phyloP scores from a whole-genome alignment of 805 yeast genomes.

The Saccharomycopsis amapae region DNA sequence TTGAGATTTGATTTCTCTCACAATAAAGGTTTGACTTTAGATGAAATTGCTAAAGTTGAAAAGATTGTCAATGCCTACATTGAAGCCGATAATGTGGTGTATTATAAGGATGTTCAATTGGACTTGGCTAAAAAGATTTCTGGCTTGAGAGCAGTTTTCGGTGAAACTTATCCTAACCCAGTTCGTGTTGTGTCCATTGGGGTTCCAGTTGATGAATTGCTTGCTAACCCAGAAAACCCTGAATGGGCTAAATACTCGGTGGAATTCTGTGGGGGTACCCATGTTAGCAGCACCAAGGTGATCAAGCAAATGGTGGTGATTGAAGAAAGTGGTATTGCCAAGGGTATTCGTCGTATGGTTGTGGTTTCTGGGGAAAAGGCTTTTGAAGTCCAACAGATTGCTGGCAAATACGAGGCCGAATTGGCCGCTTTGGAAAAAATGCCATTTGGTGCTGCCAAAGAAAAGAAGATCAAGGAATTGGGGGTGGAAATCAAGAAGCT shows the following conservation, averaged over 20 bases:
- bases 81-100: conserved; percentile 64
- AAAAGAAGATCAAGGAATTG: conserved; percentile 70
- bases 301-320: conserved; percentile 83
- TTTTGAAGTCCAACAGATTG: conserved; percentile 79
- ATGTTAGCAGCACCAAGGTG: conserved; percentile 85
- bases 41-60: conserved; percentile 74
- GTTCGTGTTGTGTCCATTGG: conserved; percentile 98
- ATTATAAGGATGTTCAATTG: conserved; percentile 75
- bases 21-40: conserved; percentile 70
- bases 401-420: conserved; percentile 57
- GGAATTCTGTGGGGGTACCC: conserved; percentile 99
- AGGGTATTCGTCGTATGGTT: conserved; percentile 96
- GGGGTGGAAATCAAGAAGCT: conserved; percentile 81
- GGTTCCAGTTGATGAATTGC: conserved; percentile 73
- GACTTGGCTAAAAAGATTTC: conserved; percentile 62
- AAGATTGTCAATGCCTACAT: conserved; percentile 63
- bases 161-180: conserved; percentile 98
- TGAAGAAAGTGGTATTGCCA: conserved; percentile 97
- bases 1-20: conserved; percentile 94
- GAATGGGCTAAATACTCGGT: conserved; percentile 77
- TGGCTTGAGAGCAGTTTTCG: conserved; percentile 96
- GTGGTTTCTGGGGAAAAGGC: conserved; percentile 95
- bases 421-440: conserved; percentile 54
- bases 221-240: conserved; percentile 59
- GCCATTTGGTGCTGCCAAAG: conserved; percentile 72